Base-by-base conservation (phyloP, 441 rosid species). In the Cnidoscolus chayamansa region DNA sequence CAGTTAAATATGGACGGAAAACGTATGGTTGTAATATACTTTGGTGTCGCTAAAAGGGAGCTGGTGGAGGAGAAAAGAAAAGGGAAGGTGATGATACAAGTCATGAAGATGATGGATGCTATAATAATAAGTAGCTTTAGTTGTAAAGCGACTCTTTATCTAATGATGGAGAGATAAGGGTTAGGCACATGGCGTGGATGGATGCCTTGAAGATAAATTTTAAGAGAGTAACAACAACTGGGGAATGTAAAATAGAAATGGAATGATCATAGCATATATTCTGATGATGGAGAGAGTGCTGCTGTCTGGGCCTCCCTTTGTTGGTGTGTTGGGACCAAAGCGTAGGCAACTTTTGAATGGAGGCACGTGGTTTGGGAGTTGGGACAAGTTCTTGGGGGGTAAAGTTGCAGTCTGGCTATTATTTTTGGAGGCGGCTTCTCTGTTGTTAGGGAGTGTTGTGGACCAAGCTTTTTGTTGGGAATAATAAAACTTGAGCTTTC, bases 91-190 rank as follows among this genome's bases (percentile, higher is more conserved):
- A 40, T 10, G 4, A 19, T 63, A 68, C 82, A 74, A 79, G 79
- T 76, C 79, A 65, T 25, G 68, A 19, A 65, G 76, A 65, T 50
- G 56, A 77, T 67, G 61, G 0, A 30, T 67, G 9, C 13, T 13
- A 53, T 61, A 35, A 35, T 4, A 35, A 25, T 25, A 25, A 25
- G 25, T 71, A 13, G 45, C 35, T 78, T n/a, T 65, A 0, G 75
- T 74, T 72, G 76, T 63, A 57, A 81, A 80, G 75, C 17, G 17
- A 66, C 56, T 51, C 57, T 56, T 72, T 67, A 17, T 71, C 60
- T 70, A 74, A 74, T 76, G 67, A 79, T 4, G 17, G 17, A 70
- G 72, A 60, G 76, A 74, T 20, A n/a, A 11, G 11, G 51, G 13
- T 1, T 54, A 7, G 66, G 63, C 75, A 75, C 74, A 81, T 77